These are phyloP conservation scores for Kwoniella dendrophila DNA, from an alignment of 768 basidiomycete species.

Conservation along the genomic window DNA sequence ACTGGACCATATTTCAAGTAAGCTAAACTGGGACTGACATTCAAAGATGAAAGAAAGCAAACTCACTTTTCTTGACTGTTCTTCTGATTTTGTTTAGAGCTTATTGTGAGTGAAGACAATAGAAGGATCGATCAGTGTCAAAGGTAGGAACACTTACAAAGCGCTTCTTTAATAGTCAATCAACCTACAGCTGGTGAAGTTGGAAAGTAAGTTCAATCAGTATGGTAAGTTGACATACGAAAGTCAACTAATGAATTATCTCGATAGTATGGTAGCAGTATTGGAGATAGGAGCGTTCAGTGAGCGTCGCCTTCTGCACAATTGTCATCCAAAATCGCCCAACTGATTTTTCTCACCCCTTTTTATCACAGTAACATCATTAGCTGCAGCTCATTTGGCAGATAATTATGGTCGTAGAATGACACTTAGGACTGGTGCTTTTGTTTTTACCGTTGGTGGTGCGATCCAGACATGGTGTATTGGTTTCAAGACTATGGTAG, in stretches of 20 bases:
- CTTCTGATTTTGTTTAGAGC: conserved; percentile 7
- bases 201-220: conserved; percentile 62
- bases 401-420: conserved; percentile 82
- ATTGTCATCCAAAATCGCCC: not conserved
- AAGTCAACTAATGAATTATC: not conserved
- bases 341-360: not conserved
- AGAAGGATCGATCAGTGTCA: not conserved
- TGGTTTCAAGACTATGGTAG: conserved; percentile 77
- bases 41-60: too few species aligned
- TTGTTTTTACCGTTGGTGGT: conserved; percentile 83
- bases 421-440: conserved; percentile 78
- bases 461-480: conserved; percentile 76
- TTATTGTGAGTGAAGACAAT: conserved; percentile 9
- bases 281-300: conserved; percentile 89
- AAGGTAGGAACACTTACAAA: not conserved
- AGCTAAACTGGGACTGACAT: too few species aligned
- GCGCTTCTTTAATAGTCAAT: conserved; percentile 59
- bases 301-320: conserved; percentile 56
- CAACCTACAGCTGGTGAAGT: conserved; percentile 72
- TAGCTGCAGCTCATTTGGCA: conserved; percentile 84
- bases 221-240: not conserved
- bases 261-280: conserved; percentile 76
- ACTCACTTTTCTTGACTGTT: too few species aligned
- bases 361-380: conserved; percentile 71
- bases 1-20: conserved; percentile 59